These are phyloP conservation scores for Funneliformis mosseae DNA, from an alignment of 192 early-diverging fungal species.

Conservation along the genomic window DNA sequence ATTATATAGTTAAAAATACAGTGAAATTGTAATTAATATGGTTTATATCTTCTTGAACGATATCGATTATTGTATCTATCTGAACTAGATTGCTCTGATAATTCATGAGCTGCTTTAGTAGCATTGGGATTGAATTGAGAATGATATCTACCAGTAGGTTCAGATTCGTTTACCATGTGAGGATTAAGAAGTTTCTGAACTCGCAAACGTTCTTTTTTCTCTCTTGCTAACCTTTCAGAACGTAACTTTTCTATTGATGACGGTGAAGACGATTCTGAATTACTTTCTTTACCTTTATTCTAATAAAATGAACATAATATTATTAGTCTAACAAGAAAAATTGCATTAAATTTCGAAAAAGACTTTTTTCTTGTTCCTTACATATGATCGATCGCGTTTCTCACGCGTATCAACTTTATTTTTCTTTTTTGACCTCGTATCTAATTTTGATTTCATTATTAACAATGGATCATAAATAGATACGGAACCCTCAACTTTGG, in stretches of 20 bases:
- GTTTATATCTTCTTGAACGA: neutral
- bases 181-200: conserved; percentile 35
- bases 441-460: conserved; percentile 37
- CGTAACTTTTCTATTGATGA: conserved; percentile 48
- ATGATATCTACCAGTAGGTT: conserved; percentile 42
- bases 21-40: neutral
- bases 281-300: neutral
- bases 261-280: conserved; percentile 32
- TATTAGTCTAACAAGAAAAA: neutral
- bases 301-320: neutral
- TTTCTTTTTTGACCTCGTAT: conserved; percentile 34
- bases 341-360: neutral
- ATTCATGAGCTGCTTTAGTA: conserved; percentile 39
- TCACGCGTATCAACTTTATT: neutral
- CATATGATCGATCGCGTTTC: neutral
- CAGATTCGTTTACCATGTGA: neutral
- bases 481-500: conserved; percentile 32
- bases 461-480: conserved; percentile 47
- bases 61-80: neutral
- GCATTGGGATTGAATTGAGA: conserved; percentile 59
- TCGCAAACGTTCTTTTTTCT: conserved; percentile 43
- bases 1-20: no score
- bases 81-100: neutral
- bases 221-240: conserved; percentile 47
- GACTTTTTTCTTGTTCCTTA: neutral